A percentile compares a stretch with the other conserved stretches of the same genome.
Conservation (phyloP, 768 basidiomycete genomes). For the Pulveroboletus ravenelii region DNA sequence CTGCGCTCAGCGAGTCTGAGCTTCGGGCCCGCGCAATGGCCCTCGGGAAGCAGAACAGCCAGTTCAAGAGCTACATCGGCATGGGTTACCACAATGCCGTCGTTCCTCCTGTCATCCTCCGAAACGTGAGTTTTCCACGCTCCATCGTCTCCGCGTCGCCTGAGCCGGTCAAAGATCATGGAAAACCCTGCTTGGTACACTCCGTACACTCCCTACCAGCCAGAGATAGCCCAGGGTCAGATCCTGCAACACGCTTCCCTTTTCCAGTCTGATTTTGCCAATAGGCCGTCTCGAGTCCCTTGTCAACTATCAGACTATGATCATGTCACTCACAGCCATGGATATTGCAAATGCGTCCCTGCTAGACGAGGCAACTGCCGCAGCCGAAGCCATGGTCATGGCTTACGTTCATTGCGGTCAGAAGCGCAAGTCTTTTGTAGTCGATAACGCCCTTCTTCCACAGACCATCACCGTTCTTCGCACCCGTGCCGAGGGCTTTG, state of each 20-base stretch:
- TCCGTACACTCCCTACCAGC: constrained; percentile 93
- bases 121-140: constrained; percentile 58
- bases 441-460: constrained; percentile 76
- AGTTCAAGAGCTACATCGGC: constrained; percentile 91
- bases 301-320: constrained; percentile 96
- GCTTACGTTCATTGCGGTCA: constrained; percentile 62
- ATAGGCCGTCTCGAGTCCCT: constrained; percentile 92
- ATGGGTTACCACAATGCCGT: constrained; percentile 97
- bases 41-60: constrained; percentile 74
- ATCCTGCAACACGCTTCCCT: constrained; percentile 1
- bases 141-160: not conserved
- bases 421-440: constrained; percentile 80
- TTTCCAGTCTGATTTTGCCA: constrained; percentile 11
- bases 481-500: constrained; percentile 91
- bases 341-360: constrained; percentile 95
- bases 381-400: constrained; percentile 97
- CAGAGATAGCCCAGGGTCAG: constrained; percentile 95
- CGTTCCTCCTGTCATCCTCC: constrained; percentile 91
- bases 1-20: constrained; percentile 81
- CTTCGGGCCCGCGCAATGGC: constrained; percentile 68
- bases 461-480: constrained; percentile 88
- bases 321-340: constrained; percentile 90
- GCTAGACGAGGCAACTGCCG: constrained; percentile 91
- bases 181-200: constrained; percentile 99
- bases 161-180: constrained; percentile 51